Evolutionary conservation across 2,329 filamentous ascomycete genomes (phyloP).

Genomic region (Talaromyces funiculosus): DNA sequence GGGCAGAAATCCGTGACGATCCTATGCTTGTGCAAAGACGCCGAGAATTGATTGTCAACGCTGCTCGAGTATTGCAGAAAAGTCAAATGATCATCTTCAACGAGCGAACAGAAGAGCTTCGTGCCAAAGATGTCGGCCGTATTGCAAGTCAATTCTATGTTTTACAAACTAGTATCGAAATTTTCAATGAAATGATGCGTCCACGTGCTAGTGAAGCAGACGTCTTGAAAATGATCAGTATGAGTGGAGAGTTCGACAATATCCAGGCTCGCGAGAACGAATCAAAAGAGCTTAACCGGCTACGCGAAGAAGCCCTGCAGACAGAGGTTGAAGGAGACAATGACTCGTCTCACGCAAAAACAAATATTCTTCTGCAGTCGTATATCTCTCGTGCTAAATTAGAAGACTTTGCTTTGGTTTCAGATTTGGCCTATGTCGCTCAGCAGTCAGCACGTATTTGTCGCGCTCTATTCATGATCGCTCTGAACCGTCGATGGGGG

Average conservation of each 20-base stretch:
- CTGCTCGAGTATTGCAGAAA: constrained; percentile 77
- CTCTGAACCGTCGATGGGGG: constrained; percentile 89
- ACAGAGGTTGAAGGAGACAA: constrained; percentile 71
- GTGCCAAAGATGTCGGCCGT: constrained; percentile 88
- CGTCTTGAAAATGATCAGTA: constrained; percentile 90
- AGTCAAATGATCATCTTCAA: constrained; percentile 99
- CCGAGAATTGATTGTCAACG: constrained; percentile 79
- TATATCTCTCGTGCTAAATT: constrained; percentile 84
- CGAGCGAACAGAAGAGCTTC: constrained; percentile 83
- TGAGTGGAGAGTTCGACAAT: constrained; percentile 97
- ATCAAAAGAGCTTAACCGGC: constrained; percentile 71
- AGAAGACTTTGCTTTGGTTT: constrained; percentile 89
- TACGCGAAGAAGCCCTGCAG: constrained; percentile 65
- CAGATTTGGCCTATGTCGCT: constrained; percentile 89
- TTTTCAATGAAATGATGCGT: constrained; percentile 94
- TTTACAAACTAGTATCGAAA: constrained; percentile 83
- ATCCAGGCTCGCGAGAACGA: constrained; percentile 89
- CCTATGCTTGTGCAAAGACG: constrained; percentile 80
- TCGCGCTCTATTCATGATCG: constrained; percentile 93
- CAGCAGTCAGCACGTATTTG: constrained; percentile 95
- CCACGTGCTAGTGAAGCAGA: constrained; percentile 83
- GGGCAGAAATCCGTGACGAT: constrained; percentile 82
- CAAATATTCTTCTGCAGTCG: constrained; percentile 88
- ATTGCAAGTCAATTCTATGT: constrained; percentile 98
- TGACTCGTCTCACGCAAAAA: constrained; percentile 74